Conservation (phyloP, 1,139 yeast species). For the Pichia sp. region DNA sequence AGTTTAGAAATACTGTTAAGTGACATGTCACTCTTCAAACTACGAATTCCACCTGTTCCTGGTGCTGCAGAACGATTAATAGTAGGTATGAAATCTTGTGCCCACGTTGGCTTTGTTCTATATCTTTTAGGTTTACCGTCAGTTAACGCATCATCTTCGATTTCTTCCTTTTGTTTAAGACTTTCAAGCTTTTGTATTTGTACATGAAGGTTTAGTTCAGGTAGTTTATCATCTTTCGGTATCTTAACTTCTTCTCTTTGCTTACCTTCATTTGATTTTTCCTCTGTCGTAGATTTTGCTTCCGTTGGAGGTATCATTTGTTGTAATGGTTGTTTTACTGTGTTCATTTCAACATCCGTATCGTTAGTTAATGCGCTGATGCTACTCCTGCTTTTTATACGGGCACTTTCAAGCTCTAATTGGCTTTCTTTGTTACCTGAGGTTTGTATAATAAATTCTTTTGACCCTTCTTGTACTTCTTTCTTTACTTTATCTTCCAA, state of each 20-base stretch:
- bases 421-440: not conserved
- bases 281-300: not conserved
- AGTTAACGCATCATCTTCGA: slow-evolving; percentile 8
- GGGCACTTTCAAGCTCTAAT: not conserved
- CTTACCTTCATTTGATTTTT: not conserved
- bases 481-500: too few relatives aligned
- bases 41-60: slow-evolving; percentile 5
- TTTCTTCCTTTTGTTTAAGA: slow-evolving; percentile 22
- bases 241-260: not conserved
- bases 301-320: not conserved
- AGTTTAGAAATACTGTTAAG: slow-evolving; percentile 23
- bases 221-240: not conserved
- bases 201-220: slow-evolving; percentile 16
- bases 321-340: not conserved
- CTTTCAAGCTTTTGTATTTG: slow-evolving; percentile 27
- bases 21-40: slow-evolving; percentile 13
- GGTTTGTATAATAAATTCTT: not conserved
- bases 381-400: slow-evolving; percentile 32
- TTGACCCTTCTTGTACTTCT: too few relatives aligned
- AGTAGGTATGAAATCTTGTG: slow-evolving; percentile 62
- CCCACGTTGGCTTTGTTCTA: slow-evolving; percentile 72
- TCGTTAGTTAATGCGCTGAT: slow-evolving; percentile 46
- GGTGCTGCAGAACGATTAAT: slow-evolving; percentile 19
- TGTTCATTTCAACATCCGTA: slow-evolving; percentile 27
- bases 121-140: slow-evolving; percentile 57